phyloP scores from a whole-genome alignment of 139 green algal species.

The Volvox reticuliferus region DNA sequence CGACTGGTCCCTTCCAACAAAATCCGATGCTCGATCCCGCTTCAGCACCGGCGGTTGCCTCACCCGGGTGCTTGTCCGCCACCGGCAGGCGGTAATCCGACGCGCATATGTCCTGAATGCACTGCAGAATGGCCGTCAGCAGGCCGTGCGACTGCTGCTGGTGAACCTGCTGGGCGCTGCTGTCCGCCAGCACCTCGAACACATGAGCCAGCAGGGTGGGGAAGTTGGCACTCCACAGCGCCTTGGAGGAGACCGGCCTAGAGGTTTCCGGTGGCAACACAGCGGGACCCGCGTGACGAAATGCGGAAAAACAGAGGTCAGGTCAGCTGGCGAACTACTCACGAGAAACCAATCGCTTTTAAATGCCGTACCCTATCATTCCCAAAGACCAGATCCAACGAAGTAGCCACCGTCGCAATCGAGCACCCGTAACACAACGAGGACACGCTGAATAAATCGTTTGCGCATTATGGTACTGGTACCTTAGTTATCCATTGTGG shows the following conservation, averaged over 20 bases:
- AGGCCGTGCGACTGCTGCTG: not conserved
- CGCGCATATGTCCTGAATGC: conserved; percentile 13
- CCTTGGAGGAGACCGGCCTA: not conserved
- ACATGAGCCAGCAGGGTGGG: not conserved
- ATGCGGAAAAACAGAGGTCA: not conserved
- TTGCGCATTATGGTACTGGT: not conserved
- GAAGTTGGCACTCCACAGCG: not conserved
- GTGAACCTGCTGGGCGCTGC: not conserved
- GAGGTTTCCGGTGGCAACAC: not conserved
- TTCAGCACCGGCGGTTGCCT: not conserved
- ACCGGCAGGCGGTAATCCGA: conserved; percentile 1
- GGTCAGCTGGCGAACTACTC: not conserved
- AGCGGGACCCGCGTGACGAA: not conserved
- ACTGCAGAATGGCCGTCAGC: conserved; percentile 12
- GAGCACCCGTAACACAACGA: not conserved
- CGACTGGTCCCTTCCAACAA: no score
- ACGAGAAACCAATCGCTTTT: not conserved
- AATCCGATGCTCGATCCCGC: no score
- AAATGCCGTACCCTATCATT: not conserved
- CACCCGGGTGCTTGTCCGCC: not conserved
- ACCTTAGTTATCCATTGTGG: not conserved
- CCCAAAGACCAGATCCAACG: not conserved
- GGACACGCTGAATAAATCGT: not conserved
- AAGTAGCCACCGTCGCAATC: not conserved
- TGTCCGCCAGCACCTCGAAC: conserved; percentile 22